A percentile compares a stretch with the other conserved stretches of the same genome.
Conservation (phyloP, 2,329 filamentous ascomycete species). For the Ophiocordyceps polyrhachis-furcata region DNA sequence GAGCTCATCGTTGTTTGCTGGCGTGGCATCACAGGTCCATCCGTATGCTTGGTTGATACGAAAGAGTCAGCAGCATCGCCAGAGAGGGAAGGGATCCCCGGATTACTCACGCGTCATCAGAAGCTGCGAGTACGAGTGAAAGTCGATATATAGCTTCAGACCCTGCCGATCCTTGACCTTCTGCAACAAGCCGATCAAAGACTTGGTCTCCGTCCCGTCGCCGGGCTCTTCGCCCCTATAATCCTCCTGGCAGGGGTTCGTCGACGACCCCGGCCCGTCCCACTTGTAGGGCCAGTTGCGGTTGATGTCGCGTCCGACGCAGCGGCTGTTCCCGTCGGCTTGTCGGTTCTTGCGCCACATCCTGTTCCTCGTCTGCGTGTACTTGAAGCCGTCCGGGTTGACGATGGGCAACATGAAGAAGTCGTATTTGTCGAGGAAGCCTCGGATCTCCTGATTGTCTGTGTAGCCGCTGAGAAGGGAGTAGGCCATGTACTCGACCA, state of each 20-base stretch:
- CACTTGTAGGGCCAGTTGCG: conserved; percentile 41
- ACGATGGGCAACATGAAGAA: conserved; percentile 46
- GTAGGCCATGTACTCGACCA: conserved; percentile 32
- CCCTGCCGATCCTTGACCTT: conserved; percentile 20
- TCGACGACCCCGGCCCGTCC: conserved; percentile 28
- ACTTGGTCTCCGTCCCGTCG: conserved; percentile 32
- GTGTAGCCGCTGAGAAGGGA: conserved; percentile 27
- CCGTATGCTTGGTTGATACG: too few relatives aligned
- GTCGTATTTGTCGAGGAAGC: conserved; percentile 41
- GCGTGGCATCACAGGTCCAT: conserved; percentile 31
- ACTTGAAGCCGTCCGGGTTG: conserved; percentile 43
- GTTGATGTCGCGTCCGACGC: conserved; percentile 37
- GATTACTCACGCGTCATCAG: conserved; percentile 42
- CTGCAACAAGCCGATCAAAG: conserved; percentile 20
- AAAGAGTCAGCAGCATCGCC: too few relatives aligned
- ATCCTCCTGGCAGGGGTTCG: conserved; percentile 29
- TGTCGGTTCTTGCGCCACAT: conserved; percentile 45
- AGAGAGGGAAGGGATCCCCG: too few relatives aligned
- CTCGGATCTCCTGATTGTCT: conserved; percentile 16
- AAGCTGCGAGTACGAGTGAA: conserved; percentile 43
- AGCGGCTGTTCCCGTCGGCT: conserved; percentile 17
- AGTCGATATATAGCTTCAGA: conserved; percentile 44
- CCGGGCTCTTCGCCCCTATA: conserved; percentile 24
- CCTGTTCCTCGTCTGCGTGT: conserved; percentile 34
- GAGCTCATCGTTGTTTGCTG: conserved; percentile 28